A percentile compares a stretch with the other conserved stretches of the same genome.
These are phyloP conservation scores for Boletus insuetus DNA, from an alignment of 768 basidiomycete genomes.

Conservation along the genomic window DNA sequence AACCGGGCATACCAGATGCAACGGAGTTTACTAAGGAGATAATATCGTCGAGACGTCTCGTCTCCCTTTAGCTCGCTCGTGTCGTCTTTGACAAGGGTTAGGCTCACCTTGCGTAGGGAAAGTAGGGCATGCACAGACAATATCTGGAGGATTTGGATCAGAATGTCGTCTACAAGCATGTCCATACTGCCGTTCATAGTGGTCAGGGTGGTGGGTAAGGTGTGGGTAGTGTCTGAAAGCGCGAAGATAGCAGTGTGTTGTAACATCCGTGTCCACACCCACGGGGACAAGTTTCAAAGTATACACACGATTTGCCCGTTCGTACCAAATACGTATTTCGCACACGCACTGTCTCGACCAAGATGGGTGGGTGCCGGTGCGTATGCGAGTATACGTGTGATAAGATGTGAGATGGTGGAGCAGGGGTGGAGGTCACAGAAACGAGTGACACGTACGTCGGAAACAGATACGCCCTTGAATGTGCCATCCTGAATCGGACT, in stretches of 20 bases:
- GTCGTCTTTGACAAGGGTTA: not conserved
- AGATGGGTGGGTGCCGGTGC: not conserved
- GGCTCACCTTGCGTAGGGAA: slow-evolving; percentile 23
- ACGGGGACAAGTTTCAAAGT: not conserved
- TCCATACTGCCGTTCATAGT: slow-evolving; percentile 16
- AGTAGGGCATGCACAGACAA: slow-evolving; percentile 18
- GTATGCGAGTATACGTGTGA: not conserved
- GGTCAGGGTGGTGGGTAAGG: not conserved
- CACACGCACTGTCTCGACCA: not conserved
- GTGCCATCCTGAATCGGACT: slow-evolving; percentile 7
- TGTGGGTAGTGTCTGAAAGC: not conserved
- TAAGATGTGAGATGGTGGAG: not conserved
- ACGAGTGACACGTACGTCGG: not conserved
- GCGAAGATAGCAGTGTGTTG: not conserved
- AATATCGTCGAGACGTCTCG: slow-evolving; percentile 29
- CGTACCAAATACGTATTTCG: not conserved
- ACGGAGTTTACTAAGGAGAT: slow-evolving; percentile 24
- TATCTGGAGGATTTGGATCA: slow-evolving; percentile 18
- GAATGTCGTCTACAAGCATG: slow-evolving; percentile 27
- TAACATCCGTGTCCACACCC: not conserved
- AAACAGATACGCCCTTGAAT: not conserved
- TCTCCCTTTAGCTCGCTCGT: not conserved
- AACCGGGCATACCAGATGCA: slow-evolving; percentile 25
- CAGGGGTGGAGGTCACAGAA: not conserved
- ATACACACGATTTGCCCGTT: not conserved